phyloP scores from a whole-genome alignment of 768 basidiomycete genomes.

The Lactarius sp. region DNA sequence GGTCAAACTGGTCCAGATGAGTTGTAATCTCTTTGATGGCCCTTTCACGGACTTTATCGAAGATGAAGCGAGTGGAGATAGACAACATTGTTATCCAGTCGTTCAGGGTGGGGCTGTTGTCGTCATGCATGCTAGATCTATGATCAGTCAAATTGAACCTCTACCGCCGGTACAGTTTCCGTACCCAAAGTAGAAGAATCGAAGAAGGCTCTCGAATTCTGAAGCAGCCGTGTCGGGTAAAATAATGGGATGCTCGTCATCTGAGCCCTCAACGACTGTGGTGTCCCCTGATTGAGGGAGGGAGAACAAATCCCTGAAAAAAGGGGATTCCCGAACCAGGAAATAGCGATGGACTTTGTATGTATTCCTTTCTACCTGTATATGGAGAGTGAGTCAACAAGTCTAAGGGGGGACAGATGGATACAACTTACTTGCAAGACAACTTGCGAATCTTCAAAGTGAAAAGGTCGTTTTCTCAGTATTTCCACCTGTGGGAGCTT shows the following conservation, averaged over 20 bases:
- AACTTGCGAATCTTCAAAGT: constrained; percentile 13
- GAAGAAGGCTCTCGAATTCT: constrained; percentile 25
- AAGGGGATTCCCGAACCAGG: constrained; percentile 22
- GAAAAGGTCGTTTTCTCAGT: not conserved
- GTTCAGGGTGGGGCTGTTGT: not conserved
- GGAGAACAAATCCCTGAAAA: constrained; percentile 22
- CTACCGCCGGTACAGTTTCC: not conserved
- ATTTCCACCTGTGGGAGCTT: too few species aligned
- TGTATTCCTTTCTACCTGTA: constrained; percentile 22
- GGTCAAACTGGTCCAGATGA: constrained; percentile 10
- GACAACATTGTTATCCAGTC: constrained; percentile 25
- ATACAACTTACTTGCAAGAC: constrained; percentile 1
- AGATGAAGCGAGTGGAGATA: constrained; percentile 21
- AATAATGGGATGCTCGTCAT: constrained; percentile 24
- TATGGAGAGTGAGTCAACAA: not conserved
- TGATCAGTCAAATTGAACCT: not conserved
- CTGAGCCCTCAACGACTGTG: constrained; percentile 22
- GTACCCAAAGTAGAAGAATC: constrained; percentile 26
- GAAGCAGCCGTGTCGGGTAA: constrained; percentile 15
- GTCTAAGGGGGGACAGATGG: not conserved
- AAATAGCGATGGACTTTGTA: constrained; percentile 27
- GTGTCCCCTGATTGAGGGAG: constrained; percentile 23
- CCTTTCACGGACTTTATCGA: constrained; percentile 18
- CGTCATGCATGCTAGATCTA: constrained; percentile 20
- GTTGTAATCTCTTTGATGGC: constrained; percentile 23